These are phyloP conservation scores for Rhytidiadelphus loreus DNA, from an alignment of 225 moss, liverwort and hornwort genomes.

Conservation along the genomic window DNA sequence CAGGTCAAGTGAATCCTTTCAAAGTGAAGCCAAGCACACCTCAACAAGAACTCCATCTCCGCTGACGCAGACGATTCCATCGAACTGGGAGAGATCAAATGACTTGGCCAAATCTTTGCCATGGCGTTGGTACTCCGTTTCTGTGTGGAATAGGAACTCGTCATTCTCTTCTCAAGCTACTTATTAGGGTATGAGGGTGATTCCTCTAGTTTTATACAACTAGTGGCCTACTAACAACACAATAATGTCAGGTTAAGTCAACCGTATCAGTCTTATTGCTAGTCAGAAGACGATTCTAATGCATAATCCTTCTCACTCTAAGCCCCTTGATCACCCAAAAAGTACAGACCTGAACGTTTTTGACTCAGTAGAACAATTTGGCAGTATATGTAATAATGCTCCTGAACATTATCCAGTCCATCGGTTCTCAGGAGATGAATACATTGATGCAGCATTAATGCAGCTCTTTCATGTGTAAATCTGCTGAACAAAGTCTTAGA, in stretches of 20 bases:
- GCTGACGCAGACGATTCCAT: conserved; percentile 86
- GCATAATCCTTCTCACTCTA: not conserved
- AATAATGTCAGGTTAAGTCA: not conserved
- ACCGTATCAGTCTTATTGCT: not conserved
- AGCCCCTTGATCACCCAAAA: not conserved
- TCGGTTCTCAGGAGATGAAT: not conserved
- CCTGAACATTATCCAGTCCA: not conserved
- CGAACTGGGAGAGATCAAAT: conserved; percentile 55
- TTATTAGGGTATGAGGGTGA: not conserved
- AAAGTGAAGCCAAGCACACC: conserved; percentile 23
- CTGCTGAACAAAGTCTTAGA: not conserved
- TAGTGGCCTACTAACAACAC: not conserved
- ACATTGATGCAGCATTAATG: not conserved
- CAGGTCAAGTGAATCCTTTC: not conserved
- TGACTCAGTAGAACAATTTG: not conserved
- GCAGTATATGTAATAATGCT: not conserved
- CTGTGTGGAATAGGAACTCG: conserved; percentile 19
- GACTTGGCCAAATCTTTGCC: conserved; percentile 72
- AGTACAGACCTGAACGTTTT: not conserved
- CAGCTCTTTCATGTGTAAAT: not conserved
- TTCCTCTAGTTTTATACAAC: not conserved
- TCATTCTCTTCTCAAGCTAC: not conserved
- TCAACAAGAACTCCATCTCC: conserved; percentile 96
- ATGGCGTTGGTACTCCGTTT: conserved; percentile 70
- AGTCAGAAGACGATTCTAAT: not conserved